Conservation (phyloP, 1,139 yeast genomes). For the Candida anutae region DNA sequence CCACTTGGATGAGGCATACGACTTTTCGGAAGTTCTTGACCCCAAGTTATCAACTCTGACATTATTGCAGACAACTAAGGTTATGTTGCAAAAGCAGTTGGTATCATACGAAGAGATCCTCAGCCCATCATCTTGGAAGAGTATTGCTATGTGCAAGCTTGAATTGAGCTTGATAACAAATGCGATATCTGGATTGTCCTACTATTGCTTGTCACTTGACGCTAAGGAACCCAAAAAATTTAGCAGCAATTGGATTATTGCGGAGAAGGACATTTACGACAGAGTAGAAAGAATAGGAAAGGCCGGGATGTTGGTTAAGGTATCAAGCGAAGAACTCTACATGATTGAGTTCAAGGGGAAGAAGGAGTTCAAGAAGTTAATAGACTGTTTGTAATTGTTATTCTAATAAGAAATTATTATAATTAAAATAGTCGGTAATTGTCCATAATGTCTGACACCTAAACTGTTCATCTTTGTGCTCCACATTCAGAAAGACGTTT, state of each 20-base stretch:
- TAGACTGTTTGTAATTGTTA: slow-evolving; percentile 18
- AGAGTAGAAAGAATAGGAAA: slow-evolving; percentile 35
- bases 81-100: slow-evolving; percentile 33
- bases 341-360: slow-evolving; percentile 44
- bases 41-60: slow-evolving; percentile 7
- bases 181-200: slow-evolving; percentile 16
- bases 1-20: neutral
- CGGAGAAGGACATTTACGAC: slow-evolving; percentile 22
- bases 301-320: slow-evolving; percentile 37
- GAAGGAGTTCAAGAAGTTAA: slow-evolving; percentile 30
- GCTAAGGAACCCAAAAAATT: slow-evolving; percentile 9
- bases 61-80: slow-evolving; percentile 23
- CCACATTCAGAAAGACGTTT: too few species aligned
- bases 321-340: slow-evolving; percentile 21
- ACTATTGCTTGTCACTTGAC: slow-evolving; percentile 21
- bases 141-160: slow-evolving; percentile 33
- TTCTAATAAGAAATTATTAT: neutral
- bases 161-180: slow-evolving; percentile 23
- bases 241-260: slow-evolving; percentile 25
- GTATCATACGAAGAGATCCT: slow-evolving; percentile 23
- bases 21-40: neutral
- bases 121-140: slow-evolving; percentile 37
- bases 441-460: too few species aligned
- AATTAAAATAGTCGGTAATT: neutral
- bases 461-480: too few species aligned